Evolutionary conservation across 2,329 filamentous ascomycete species (phyloP).

Genomic region (Conoideocrella luteorostrata): DNA sequence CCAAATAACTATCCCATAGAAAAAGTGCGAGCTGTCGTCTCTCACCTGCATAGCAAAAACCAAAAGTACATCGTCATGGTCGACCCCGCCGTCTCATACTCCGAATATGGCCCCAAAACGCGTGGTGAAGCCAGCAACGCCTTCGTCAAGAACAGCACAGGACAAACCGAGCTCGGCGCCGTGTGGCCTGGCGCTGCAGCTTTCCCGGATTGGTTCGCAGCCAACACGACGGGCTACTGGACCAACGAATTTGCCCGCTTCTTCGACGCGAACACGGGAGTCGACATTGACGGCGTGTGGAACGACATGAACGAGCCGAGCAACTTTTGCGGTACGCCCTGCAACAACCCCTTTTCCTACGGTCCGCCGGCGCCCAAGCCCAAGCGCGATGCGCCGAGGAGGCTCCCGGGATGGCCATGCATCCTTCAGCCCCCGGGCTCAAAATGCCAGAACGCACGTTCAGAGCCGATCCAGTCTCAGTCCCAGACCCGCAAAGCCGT

Average conservation of each 20-base stretch:
- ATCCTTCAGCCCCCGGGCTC: slow-evolving; percentile 16
- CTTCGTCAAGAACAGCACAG: slow-evolving; percentile 46
- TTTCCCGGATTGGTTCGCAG: slow-evolving; percentile 71
- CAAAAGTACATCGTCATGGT: slow-evolving; percentile 76
- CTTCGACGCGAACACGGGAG: slow-evolving; percentile 55
- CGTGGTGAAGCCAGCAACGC: slow-evolving; percentile 36
- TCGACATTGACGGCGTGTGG: slow-evolving; percentile 73
- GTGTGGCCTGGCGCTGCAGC: slow-evolving; percentile 70
- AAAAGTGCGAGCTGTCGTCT: slow-evolving; percentile 58
- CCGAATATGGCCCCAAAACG: slow-evolving; percentile 39
- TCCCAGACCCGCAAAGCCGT: too few relatives aligned
- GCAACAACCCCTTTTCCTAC: slow-evolving; percentile 32
- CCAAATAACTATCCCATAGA: slow-evolving; percentile 55
- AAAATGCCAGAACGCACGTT: slow-evolving; percentile 6
- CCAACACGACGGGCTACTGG: slow-evolving; percentile 61
- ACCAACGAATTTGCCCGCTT: slow-evolving; percentile 57
- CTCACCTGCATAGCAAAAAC: slow-evolving; percentile 57
- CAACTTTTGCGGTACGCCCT: slow-evolving; percentile 25
- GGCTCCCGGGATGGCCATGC: slow-evolving; percentile 59
- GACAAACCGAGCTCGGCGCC: slow-evolving; percentile 52
- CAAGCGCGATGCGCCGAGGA: slow-evolving; percentile 53
- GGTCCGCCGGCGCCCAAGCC: slow-evolving; percentile 57
- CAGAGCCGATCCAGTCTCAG: too few relatives aligned
- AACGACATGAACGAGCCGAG: slow-evolving; percentile 56
- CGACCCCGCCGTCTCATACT: slow-evolving; percentile 60